Evolutionary conservation across 1,284 basidiomycete species (phyloP).

Genomic region (Marasmius tenuissimus): DNA sequence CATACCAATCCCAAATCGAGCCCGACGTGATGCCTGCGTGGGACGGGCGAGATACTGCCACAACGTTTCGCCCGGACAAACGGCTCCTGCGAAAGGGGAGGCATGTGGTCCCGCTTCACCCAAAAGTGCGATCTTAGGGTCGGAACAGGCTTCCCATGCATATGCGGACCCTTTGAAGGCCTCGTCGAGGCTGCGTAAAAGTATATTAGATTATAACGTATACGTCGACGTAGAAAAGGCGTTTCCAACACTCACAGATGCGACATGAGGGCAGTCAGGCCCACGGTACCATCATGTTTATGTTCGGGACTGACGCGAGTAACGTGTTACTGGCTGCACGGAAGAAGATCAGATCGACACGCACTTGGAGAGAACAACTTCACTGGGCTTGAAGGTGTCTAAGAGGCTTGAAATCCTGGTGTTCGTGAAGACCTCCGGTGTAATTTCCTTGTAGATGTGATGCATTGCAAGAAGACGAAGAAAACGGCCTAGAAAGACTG

Average conservation of each 20-base stretch:
- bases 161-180: conserved; percentile 31
- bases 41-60: conserved; percentile 31
- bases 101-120: conserved; percentile 20
- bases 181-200: conserved; percentile 31
- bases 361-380: conserved; percentile 20
- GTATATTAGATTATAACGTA: neutral
- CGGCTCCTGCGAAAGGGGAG: conserved; percentile 29
- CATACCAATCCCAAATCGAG: conserved; percentile 36
- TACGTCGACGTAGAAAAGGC: neutral
- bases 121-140: conserved; percentile 29
- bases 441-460: conserved; percentile 41
- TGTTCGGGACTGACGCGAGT: conserved; percentile 13
- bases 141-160: conserved; percentile 31
- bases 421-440: conserved; percentile 41
- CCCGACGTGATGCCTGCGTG: conserved; percentile 23
- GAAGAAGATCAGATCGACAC: neutral
- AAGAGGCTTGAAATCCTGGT: conserved; percentile 40
- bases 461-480: conserved; percentile 39
- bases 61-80: conserved; percentile 20
- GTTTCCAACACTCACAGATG: conserved; percentile 9
- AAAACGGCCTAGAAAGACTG: conserved; percentile 29
- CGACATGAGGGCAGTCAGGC: conserved; percentile 18
- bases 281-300: conserved; percentile 26
- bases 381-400: conserved; percentile 38
- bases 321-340: neutral